Conservation (phyloP, 2,329 filamentous ascomycete species). For the Parastagonospora nodorum region DNA sequence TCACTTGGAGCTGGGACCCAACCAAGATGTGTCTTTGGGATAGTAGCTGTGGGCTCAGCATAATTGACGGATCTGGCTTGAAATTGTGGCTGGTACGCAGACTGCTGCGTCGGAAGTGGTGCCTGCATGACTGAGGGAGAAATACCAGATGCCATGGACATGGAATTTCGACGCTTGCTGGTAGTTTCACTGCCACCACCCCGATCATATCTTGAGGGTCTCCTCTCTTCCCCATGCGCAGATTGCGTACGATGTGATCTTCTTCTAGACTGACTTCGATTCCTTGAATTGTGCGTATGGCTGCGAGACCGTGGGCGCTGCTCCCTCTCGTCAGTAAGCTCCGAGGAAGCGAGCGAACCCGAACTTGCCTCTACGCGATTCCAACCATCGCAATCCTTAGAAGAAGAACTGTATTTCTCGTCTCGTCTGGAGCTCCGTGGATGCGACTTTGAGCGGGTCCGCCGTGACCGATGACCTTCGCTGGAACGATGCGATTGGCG, state of each 20-base stretch:
- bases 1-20: too few relatives aligned
- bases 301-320: constrained; percentile 14
- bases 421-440: background rate
- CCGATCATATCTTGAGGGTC: background rate
- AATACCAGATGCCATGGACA: constrained; percentile 1
- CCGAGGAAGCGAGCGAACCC: constrained; percentile 9
- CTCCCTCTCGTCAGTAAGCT: constrained; percentile 15
- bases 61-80: background rate
- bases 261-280: constrained; percentile 3
- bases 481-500: background rate
- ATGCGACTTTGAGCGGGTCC: constrained; percentile 5
- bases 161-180: background rate
- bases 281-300: background rate
- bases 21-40: background rate
- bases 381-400: constrained; percentile 13
- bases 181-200: background rate
- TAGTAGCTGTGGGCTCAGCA: background rate
- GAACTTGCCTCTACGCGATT: constrained; percentile 5
- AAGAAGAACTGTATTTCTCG: constrained; percentile 3
- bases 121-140: constrained; percentile 10
- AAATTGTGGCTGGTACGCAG: background rate
- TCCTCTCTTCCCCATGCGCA: background rate
- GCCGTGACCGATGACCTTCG: background rate
- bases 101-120: background rate
- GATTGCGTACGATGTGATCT: constrained; percentile 3